Conservation (phyloP, 2,329 filamentous ascomycete species). For the Chaetomiaceae sp. region DNA sequence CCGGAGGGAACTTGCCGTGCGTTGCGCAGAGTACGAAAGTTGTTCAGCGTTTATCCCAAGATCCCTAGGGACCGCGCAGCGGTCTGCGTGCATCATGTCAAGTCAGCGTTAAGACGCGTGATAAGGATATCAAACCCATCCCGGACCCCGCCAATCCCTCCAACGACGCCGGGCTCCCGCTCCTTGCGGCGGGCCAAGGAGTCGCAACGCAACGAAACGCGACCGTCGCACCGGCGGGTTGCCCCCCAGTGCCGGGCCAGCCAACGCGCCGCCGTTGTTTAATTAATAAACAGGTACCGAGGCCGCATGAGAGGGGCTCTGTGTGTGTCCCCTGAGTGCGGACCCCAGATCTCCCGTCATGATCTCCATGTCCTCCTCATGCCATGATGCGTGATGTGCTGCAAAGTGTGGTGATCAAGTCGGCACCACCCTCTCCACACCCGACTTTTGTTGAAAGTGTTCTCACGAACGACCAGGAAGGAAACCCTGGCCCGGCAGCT, state of each 20-base stretch:
- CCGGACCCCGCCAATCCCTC: no score
- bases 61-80: no score
- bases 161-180: no score
- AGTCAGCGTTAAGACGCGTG: no score
- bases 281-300: slow-evolving; percentile 5
- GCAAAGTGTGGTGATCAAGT: slow-evolving; percentile 4
- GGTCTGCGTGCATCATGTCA: no score
- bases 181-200: slow-evolving; percentile 7
- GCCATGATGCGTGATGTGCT: neutral
- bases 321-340: neutral
- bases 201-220: neutral
- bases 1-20: no score
- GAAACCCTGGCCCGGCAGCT: slow-evolving; percentile 13
- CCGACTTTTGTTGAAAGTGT: neutral
- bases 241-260: neutral
- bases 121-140: no score
- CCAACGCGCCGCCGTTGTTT: neutral
- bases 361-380: neutral
- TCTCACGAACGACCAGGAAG: neutral
- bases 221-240: neutral
- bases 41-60: no score
- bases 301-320: neutral
- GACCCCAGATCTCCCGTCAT: neutral
- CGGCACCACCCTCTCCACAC: neutral
- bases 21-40: no score